phyloP scores from a whole-genome alignment of 176 grass and related monocot genomes.

The Ananas comosus region DNA sequence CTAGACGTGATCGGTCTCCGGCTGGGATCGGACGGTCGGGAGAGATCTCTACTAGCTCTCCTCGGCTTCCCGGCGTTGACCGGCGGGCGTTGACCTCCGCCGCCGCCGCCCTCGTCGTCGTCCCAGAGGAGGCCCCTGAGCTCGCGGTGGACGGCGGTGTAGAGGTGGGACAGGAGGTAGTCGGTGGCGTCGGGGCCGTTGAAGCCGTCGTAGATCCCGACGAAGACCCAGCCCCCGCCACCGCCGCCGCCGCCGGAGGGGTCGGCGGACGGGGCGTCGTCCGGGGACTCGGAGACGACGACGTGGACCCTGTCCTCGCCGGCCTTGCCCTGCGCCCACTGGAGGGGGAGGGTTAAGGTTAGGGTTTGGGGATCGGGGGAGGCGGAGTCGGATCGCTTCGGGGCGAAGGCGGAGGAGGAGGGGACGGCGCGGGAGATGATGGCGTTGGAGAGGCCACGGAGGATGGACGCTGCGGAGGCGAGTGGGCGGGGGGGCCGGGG shows the following conservation, averaged over 20 bases:
- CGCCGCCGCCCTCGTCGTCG: constrained; percentile 14
- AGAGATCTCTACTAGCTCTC: not conserved
- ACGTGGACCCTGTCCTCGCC: constrained; percentile 89
- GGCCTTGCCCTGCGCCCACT: constrained; percentile 93
- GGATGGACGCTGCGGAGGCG: not conserved
- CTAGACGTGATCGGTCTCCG: not conserved
- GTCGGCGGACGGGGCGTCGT: no score
- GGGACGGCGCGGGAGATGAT: constrained; percentile 11
- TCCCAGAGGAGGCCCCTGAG: constrained; percentile 64
- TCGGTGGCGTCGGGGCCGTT: constrained; percentile 98
- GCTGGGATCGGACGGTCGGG: not conserved
- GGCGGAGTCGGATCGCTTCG: constrained; percentile 1
- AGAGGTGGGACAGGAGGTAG: constrained; percentile 82
- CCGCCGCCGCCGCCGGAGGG: constrained; percentile 17
- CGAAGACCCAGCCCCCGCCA: constrained; percentile 82
- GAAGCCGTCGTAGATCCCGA: constrained; percentile 97
- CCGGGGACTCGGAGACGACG: constrained; percentile 51
- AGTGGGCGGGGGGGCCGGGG: not conserved
- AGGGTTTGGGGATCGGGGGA: not conserved
- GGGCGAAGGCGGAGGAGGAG: not conserved
- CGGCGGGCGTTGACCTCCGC: not conserved
- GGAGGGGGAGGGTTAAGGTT: constrained; percentile 12
- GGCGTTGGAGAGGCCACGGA: constrained; percentile 20
- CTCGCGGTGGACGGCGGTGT: constrained; percentile 67
- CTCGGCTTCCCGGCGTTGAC: not conserved